Evolutionary conservation across 139 green algal genomes (phyloP).

Genomic region (Diplosphaera chodatii): DNA sequence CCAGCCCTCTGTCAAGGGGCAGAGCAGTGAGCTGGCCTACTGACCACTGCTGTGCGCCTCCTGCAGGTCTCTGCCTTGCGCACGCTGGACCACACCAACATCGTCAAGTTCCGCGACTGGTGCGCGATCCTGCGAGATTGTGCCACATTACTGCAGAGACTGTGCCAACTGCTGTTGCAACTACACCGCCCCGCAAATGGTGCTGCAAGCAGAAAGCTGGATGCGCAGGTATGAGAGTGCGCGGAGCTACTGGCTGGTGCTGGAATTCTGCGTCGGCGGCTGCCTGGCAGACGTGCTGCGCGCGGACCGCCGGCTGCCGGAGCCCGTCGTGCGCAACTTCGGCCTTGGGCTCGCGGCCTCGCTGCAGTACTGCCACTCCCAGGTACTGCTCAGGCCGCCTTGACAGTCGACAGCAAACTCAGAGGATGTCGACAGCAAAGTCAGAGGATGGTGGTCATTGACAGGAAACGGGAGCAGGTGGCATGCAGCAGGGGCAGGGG

Average conservation of each 20-base stretch:
- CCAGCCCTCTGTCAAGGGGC: too few species aligned
- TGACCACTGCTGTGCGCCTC: not conserved
- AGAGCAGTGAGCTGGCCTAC: too few species aligned
- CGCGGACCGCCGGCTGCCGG: constrained; percentile 77
- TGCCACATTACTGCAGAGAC: too few species aligned
- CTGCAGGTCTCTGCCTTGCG: constrained; percentile 74
- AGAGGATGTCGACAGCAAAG: too few species aligned
- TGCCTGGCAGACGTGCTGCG: constrained; percentile 81
- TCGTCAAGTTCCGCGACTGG: constrained; percentile 87
- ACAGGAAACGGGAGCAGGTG: too few species aligned
- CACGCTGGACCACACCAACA: constrained; percentile 72
- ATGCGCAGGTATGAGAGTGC: constrained; percentile 85
- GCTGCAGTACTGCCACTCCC: constrained; percentile 71
- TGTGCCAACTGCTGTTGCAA: too few species aligned
- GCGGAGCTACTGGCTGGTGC: constrained; percentile 96
- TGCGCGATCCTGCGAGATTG: too few species aligned
- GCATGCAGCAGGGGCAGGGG: too few species aligned
- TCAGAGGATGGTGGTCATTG: too few species aligned
- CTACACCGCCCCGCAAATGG: too few species aligned
- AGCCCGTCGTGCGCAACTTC: constrained; percentile 82
- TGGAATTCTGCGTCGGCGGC: constrained; percentile 96
- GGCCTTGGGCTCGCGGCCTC: constrained; percentile 60
- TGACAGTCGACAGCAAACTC: too few species aligned
- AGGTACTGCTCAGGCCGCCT: constrained; percentile 11
- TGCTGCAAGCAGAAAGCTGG: not conserved